Conservation (phyloP, 1,139 yeast species). For the Candida sanyaensis region DNA sequence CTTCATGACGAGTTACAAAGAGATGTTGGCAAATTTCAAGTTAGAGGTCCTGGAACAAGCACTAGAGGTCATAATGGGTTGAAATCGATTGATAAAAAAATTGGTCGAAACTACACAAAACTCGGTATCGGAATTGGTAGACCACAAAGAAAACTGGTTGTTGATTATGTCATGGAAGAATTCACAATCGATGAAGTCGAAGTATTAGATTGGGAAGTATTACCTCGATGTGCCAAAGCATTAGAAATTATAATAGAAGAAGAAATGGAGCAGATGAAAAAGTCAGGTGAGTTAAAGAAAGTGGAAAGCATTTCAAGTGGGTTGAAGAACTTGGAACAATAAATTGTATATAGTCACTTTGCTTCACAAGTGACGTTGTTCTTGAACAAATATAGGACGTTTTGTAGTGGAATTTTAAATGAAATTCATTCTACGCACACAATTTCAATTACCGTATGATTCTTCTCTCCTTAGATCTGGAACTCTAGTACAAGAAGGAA, state of each 20-base stretch:
- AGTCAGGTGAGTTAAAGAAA: background rate
- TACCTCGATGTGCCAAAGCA: slow-evolving; percentile 39
- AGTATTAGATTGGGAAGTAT: slow-evolving; percentile 30
- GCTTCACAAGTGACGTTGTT: too few species aligned
- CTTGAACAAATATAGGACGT: too few species aligned
- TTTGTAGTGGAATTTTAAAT: too few species aligned
- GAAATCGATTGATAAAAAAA: slow-evolving; percentile 47
- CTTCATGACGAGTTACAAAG: slow-evolving; percentile 77
- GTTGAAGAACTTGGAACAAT: background rate
- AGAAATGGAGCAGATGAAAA: slow-evolving; percentile 4
- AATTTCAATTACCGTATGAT: too few species aligned
- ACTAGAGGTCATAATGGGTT: slow-evolving; percentile 84
- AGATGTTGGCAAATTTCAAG: slow-evolving; percentile 61
- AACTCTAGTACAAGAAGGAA: too few species aligned
- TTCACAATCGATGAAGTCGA: slow-evolving; percentile 41
- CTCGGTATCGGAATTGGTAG: slow-evolving; percentile 74
- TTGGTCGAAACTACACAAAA: slow-evolving; percentile 48
- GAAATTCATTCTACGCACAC: too few species aligned
- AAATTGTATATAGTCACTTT: too few species aligned
- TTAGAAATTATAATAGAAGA: slow-evolving; percentile 33
- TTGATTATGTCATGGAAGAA: slow-evolving; percentile 60
- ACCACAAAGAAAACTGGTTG: slow-evolving; percentile 52
- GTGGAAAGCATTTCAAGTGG: background rate
- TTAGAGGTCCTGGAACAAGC: slow-evolving; percentile 57
- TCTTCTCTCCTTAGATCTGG: too few species aligned